Conservation (phyloP, 805 yeast genomes). For the Monosporozyma solicola region DNA sequence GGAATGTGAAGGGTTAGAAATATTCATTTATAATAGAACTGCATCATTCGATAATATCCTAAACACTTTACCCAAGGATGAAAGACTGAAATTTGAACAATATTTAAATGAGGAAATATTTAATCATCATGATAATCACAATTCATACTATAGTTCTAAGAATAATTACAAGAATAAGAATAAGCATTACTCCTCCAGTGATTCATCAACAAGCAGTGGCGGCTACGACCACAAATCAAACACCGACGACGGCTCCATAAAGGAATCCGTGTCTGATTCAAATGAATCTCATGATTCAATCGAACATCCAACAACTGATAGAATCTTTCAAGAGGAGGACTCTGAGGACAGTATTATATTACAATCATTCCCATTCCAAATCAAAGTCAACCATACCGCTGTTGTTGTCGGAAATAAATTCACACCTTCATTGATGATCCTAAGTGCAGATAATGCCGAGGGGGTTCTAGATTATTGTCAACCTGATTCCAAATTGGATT, state of each 20-base stretch:
- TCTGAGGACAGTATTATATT: slow-evolving; percentile 12
- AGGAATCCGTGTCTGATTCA: slow-evolving; percentile 1
- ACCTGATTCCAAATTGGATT: slow-evolving; percentile 46
- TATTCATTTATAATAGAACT: slow-evolving; percentile 74
- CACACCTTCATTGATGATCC: slow-evolving; percentile 64
- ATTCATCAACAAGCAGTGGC: neutral
- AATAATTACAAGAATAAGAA: neutral
- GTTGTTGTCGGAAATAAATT: slow-evolving; percentile 69
- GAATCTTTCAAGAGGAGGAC: slow-evolving; percentile 11
- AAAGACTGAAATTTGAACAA: slow-evolving; percentile 13
- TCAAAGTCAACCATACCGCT: slow-evolving; percentile 57
- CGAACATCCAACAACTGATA: slow-evolving; percentile 11
- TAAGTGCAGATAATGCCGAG: slow-evolving; percentile 45
- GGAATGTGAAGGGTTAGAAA: slow-evolving; percentile 67
- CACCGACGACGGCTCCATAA: neutral
- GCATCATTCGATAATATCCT: slow-evolving; percentile 63
- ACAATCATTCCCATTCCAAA: slow-evolving; percentile 50
- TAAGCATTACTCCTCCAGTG: slow-evolving; percentile 3
- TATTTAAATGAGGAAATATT: slow-evolving; percentile 15
- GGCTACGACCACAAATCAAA: neutral
- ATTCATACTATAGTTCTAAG: neutral
- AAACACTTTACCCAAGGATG: slow-evolving; percentile 26
- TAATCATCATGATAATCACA: neutral
- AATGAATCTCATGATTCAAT: slow-evolving; percentile 3
- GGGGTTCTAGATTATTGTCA: slow-evolving; percentile 51